Conservation (phyloP, 495 filamentous ascomycete genomes). For the Pyronema domesticum region DNA sequence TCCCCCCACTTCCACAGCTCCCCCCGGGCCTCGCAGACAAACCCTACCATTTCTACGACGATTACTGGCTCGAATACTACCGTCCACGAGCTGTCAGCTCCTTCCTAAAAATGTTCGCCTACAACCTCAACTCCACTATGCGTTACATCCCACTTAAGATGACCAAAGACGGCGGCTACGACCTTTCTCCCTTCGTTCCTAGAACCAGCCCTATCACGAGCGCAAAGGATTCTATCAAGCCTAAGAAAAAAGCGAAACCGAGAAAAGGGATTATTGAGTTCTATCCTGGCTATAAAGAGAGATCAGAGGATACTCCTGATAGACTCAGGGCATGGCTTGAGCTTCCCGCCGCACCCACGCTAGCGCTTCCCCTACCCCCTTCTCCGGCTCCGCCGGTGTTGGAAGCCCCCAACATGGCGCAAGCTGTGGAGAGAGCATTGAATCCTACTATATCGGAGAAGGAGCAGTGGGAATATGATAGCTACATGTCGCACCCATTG, state of each 20-base stretch:
- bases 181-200: constrained; percentile 70
- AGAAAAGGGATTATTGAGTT: constrained; percentile 21
- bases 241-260: constrained; percentile 19
- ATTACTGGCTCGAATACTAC: constrained; percentile 98
- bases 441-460: constrained; percentile 22
- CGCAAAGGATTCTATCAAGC: constrained; percentile 19
- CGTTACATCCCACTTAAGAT: constrained; percentile 50
- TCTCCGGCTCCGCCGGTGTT: neutral
- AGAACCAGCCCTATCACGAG: constrained; percentile 33
- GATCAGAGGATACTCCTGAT: neutral
- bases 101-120: constrained; percentile 74
- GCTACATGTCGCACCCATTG: constrained; percentile 83
- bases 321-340: neutral
- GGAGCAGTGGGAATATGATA: constrained; percentile 70
- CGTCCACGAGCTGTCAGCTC: constrained; percentile 69
- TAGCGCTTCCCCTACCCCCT: constrained; percentile 12
- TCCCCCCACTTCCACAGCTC: constrained; percentile 23
- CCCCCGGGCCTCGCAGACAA: constrained; percentile 31
- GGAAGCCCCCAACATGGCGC: constrained; percentile 30
- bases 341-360: neutral
- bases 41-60: constrained; percentile 56
- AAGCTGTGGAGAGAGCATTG: constrained; percentile 19
- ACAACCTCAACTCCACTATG: constrained; percentile 71
- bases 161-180: constrained; percentile 50
- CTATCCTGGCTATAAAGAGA: neutral